phyloP scores from a whole-genome alignment of 2,329 filamentous ascomycete genomes.

The Triangularia setosa region DNA sequence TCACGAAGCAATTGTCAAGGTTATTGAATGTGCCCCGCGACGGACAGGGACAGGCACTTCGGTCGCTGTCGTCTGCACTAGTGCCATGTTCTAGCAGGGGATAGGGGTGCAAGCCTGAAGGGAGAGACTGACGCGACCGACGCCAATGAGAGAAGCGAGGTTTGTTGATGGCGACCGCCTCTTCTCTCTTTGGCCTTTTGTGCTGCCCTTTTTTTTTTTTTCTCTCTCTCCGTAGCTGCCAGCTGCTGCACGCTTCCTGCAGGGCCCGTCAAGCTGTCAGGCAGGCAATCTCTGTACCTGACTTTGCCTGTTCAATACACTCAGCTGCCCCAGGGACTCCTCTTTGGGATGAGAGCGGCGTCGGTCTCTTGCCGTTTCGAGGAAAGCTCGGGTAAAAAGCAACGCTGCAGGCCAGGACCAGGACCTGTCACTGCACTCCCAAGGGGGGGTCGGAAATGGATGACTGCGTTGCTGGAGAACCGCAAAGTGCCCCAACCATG shows the following conservation, averaged over 20 bases:
- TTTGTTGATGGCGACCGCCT: slow-evolving; percentile 8
- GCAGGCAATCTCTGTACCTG: slow-evolving; percentile 16
- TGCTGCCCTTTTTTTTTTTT: neutral
- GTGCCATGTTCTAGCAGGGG: neutral
- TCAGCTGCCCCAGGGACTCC: slow-evolving; percentile 1
- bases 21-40: slow-evolving; percentile 1
- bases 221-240: neutral
- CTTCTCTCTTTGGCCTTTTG: neutral
- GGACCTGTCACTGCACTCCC: slow-evolving; percentile 2
- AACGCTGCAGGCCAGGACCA: slow-evolving; percentile 1
- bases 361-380: slow-evolving; percentile 21
- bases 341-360: slow-evolving; percentile 14
- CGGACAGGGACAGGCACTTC: neutral
- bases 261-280: slow-evolving; percentile 13
- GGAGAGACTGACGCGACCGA: neutral
- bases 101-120: neutral
- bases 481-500: neutral
- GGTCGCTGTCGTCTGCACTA: neutral
- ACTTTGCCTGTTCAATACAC: slow-evolving; percentile 1
- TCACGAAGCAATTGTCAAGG: neutral
- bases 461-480: neutral
- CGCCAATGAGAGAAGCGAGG: slow-evolving; percentile 8
- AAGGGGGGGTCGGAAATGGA: slow-evolving; percentile 9
- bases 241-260: slow-evolving; percentile 9
- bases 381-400: slow-evolving; percentile 23